phyloP scores from a whole-genome alignment of 2,329 filamentous ascomycete species.

The Colletotrichum chrysophilum region DNA sequence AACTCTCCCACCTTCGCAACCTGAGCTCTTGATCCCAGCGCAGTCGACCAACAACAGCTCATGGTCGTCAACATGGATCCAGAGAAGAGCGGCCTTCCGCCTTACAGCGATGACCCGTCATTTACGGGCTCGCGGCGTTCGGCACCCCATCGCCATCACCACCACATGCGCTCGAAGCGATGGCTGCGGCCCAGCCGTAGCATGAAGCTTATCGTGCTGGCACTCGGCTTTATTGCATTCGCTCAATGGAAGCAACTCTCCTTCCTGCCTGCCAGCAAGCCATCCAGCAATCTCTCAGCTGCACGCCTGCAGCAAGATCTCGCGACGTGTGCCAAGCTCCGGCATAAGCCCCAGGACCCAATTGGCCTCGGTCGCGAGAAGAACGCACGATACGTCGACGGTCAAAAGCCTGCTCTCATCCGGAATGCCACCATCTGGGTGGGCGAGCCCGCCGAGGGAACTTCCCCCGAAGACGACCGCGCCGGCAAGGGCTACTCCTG shows the following conservation, averaged over 20 bases:
- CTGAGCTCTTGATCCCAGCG: background rate
- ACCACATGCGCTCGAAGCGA: background rate
- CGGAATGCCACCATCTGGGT: conserved; percentile 72
- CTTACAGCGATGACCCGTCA: conserved; percentile 44
- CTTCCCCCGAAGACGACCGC: conserved; percentile 57
- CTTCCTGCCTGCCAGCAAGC: background rate
- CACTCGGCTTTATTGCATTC: conserved; percentile 56
- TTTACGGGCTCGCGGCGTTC: conserved; percentile 21
- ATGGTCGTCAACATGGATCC: conserved; percentile 3
- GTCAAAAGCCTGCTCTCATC: conserved; percentile 65
- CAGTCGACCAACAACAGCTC: background rate
- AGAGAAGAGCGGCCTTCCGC: conserved; percentile 50
- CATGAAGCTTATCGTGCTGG: conserved; percentile 42
- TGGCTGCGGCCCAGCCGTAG: conserved; percentile 16
- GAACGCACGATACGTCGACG: conserved; percentile 66
- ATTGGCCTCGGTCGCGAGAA: conserved; percentile 59
- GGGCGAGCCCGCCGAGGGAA: conserved; percentile 62
- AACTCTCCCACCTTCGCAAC: background rate
- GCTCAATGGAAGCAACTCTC: conserved; percentile 51
- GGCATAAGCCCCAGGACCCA: conserved; percentile 59
- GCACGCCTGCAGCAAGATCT: conserved; percentile 60
- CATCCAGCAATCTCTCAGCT: conserved; percentile 48
- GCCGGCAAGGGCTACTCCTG: conserved; percentile 66
- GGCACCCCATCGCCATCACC: background rate
- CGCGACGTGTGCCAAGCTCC: conserved; percentile 60